Evolutionary conservation across 768 basidiomycete species (phyloP), one percentile per base, ranked within the genome.

Genomic region (Pleurotus platypus): DNA sequence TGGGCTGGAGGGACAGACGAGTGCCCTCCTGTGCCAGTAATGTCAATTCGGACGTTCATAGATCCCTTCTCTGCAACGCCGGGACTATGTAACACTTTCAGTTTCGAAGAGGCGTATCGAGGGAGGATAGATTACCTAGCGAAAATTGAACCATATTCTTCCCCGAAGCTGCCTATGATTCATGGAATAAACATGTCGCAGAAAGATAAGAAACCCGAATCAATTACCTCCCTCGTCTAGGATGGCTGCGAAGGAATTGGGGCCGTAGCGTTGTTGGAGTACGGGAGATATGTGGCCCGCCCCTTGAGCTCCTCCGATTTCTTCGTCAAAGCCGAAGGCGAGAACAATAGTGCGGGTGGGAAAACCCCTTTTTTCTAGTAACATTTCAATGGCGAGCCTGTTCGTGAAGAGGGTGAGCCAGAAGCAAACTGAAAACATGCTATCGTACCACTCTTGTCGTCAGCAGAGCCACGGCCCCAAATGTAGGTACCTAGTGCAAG

Each of bases 211-310:
- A 6, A 35, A 50, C 37, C 49, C 8, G 15, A 16, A 27, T 67
- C 74, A 64, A 35, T 9, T 67, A 85, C 91, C 83, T 22, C 94
- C 94, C 75, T 98, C 95, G 64, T 98, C 95, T 27, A 98, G 76
- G 43, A 97, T 69, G 65, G 95, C 77, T 0, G 89, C 84, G 64
- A 92, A 84, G 4, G 82, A 80, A 64, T 93, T 70, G 58, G 80
- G 66, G 37, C 93, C 94, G 65, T 90, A 94, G 13, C 73, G 77
- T 2, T 77, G 61, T 46, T 82, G 67, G 26, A 97, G 70, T 43
- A 71, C 71, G 7, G 70, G 63, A 0, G 75, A 73, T 42, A 90
- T 71, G 2, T 65, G 63, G 20, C 67, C 68, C 5, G 86, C 88
- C 35, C 87, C 87, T 83, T 89, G 60, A 5, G 18, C 51, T 40